Evolutionary conservation across 225 moss, liverwort and hornwort genomes (phyloP), one percentile per base, ranked within the genome.

Genomic region (Bryoerythrophyllum caledonicum): DNA sequence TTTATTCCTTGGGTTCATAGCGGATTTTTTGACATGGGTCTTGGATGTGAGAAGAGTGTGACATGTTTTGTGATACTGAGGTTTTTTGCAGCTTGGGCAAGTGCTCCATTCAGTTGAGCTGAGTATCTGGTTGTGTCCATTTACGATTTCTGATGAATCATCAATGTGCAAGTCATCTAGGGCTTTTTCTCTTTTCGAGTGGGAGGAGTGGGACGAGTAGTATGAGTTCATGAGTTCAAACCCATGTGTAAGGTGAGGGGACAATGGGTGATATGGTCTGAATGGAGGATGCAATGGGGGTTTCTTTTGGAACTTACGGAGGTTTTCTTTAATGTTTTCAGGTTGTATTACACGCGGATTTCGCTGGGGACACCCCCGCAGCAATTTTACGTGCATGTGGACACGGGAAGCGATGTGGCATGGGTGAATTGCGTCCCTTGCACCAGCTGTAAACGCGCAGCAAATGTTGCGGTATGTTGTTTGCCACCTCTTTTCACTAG

Each of bases 381-480:
- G 65, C 46, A 75, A 5, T 99, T 89, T 77, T 93, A 80, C 51
- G 94, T 95, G 3, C 94, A 99, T 81, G 91, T 99, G 40, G 97
- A 99, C 79, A 91, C 97, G 41, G 97, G 97, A 68, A 99, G 97
- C 72, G 94, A 99, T 78, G 86, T 94, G 17, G 67, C 90, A 6
- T 99, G 97, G 97, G 90, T 99, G 67, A 89, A 95, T 80, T 99
- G 97, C 70, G 67, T 81, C 53, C 93, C 97, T 71, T 95, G 97
- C 82, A 5, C 43, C 57, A 77, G 74, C 54, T 93, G 97, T 59
- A 89, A 80, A 27, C 63, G 72, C 60, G 30, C 73, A n/a, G 75
- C 75, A 43, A 88, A 86, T 24, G 85, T 92, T 52, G 40, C 35
- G 54, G 92, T 88, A 72, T 16, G 78, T 40, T 15, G 23, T 6